Conservation (phyloP, 2,329 filamentous ascomycete genomes). For the Malbranchea cinnamomea region DNA sequence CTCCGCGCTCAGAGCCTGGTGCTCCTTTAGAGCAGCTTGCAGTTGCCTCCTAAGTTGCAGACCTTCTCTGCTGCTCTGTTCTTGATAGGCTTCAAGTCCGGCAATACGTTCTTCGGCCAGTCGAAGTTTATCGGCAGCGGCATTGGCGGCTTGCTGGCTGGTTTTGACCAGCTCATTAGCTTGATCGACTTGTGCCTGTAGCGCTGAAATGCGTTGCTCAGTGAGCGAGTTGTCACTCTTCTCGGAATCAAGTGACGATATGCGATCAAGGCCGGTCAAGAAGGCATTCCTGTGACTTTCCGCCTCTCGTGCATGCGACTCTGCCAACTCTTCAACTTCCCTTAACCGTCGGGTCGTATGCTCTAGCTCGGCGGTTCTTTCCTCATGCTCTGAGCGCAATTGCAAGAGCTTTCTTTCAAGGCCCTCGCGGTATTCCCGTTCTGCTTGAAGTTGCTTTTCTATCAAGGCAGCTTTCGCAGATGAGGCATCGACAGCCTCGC, state of each 20-base stretch:
- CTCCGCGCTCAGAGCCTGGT: slow-evolving; percentile 63
- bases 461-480: slow-evolving; percentile 60
- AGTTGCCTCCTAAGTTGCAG: slow-evolving; percentile 80
- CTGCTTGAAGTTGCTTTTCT: slow-evolving; percentile 64
- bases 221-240: slow-evolving; percentile 34
- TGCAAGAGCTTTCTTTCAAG: slow-evolving; percentile 61
- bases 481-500: slow-evolving; percentile 64
- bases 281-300: slow-evolving; percentile 71
- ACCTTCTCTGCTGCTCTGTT: slow-evolving; percentile 88
- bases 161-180: slow-evolving; percentile 71
- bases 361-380: slow-evolving; percentile 62
- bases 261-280: slow-evolving; percentile 65
- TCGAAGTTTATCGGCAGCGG: slow-evolving; percentile 73
- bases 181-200: slow-evolving; percentile 65
- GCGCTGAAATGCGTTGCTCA: slow-evolving; percentile 47
- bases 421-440: slow-evolving; percentile 59
- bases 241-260: slow-evolving; percentile 33
- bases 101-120: slow-evolving; percentile 93
- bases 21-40: slow-evolving; percentile 68
- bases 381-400: slow-evolving; percentile 70
- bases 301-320: slow-evolving; percentile 77
- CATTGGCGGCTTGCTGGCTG: slow-evolving; percentile 78
- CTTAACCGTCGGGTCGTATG: slow-evolving; percentile 56
- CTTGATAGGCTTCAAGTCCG: slow-evolving; percentile 89
- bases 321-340: slow-evolving; percentile 76